Conservation (phyloP, 495 filamentous ascomycete species). For the Neurospora sublineolata region DNA sequence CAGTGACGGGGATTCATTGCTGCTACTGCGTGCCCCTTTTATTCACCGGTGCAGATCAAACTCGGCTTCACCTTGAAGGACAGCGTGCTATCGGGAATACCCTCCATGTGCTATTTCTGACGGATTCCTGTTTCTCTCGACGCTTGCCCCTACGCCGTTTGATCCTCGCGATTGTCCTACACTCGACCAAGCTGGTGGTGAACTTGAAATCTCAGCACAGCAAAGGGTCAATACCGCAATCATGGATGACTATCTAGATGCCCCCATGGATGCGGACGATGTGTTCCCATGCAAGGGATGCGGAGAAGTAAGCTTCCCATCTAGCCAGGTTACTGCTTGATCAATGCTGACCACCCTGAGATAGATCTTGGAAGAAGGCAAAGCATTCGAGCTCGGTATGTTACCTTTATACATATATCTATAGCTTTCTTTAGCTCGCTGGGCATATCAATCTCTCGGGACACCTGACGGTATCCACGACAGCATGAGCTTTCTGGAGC, state of each 20-base stretch:
- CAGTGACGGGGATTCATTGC: neutral
- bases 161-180: neutral
- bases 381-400: constrained; percentile 95
- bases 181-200: neutral
- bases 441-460: neutral
- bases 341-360: constrained; percentile 2
- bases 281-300: constrained; percentile 94
- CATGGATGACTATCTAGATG: constrained; percentile 61
- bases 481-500: neutral
- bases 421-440: neutral
- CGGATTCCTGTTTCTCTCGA: neutral
- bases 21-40: neutral
- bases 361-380: constrained; percentile 89
- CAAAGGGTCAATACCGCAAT: constrained; percentile 4
- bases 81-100: neutral
- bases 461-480: neutral
- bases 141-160: neutral
- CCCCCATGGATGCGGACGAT: constrained; percentile 80
- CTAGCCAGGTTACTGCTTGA: neutral
- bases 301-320: constrained; percentile 59
- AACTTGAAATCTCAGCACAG: neutral
- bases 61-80: neutral
- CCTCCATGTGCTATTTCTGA: constrained; percentile 4
- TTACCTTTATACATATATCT: constrained; percentile 5
- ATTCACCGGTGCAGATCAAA: neutral